These are phyloP conservation scores for Exophiala lecanii-corni DNA, from an alignment of 2,329 filamentous ascomycete species.

Conservation along the genomic window DNA sequence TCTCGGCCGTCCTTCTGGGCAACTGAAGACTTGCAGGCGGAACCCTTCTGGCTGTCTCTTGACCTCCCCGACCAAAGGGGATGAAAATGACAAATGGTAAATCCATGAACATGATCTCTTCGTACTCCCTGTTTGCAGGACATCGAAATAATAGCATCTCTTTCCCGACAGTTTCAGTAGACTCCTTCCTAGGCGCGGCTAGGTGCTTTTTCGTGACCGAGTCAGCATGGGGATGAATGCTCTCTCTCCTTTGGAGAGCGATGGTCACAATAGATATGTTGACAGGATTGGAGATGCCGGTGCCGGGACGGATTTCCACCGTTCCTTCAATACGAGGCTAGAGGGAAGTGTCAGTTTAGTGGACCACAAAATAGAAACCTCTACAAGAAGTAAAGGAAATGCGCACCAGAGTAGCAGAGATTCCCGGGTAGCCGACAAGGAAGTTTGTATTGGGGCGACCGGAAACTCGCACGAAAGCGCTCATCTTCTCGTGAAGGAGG, in stretches of 20 bases:
- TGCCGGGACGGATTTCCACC: conserved; percentile 86
- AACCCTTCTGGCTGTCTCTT: conserved; percentile 83
- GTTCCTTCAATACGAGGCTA: conserved; percentile 96
- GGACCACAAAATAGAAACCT: background rate
- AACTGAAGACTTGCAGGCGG: conserved; percentile 89
- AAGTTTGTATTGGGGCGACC: conserved; percentile 97
- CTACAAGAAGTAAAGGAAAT: conserved; percentile 11
- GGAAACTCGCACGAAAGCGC: conserved; percentile 89
- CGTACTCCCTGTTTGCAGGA: conserved; percentile 74
- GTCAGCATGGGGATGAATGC: conserved; percentile 93
- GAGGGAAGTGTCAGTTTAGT: conserved; percentile 23
- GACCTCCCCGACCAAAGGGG: conserved; percentile 84
- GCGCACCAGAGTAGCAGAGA: conserved; percentile 92
- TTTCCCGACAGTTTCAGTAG: conserved; percentile 88
- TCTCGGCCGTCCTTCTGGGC: conserved; percentile 90
- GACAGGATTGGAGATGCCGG: conserved; percentile 83
- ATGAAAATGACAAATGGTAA: conserved; percentile 96
- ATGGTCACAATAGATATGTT: conserved; percentile 90
- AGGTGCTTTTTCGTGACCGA: conserved; percentile 89
- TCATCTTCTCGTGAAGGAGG: conserved; percentile 44
- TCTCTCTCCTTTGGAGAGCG: conserved; percentile 86
- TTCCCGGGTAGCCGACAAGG: conserved; percentile 93
- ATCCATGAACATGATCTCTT: conserved; percentile 92
- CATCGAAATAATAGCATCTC: conserved; percentile 91
- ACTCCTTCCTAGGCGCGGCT: conserved; percentile 83